Base-by-base conservation (phyloP, 306 rosid genomes). In the Heteromeles arbutifolia region DNA sequence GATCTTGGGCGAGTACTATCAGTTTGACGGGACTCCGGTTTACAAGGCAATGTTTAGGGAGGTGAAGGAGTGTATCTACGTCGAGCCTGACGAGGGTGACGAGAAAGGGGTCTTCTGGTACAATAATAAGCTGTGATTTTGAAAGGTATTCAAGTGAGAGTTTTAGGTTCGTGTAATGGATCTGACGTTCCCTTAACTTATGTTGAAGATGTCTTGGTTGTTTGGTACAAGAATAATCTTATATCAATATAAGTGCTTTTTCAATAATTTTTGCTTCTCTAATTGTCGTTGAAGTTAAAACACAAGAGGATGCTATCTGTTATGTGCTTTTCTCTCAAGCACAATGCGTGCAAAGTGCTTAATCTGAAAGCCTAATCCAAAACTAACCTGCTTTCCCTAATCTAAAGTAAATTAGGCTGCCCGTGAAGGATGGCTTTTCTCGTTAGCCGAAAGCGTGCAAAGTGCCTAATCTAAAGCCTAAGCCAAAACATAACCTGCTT, bases 61-160 rank as follows among this genome's bases (percentile, higher is more conserved):
- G 82, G 87, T 87, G 0, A 90, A 89, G 72, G 93, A 93, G 84
- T 93, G 97, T 70, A 21, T 89, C 15, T 93, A 86, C 72, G 95
- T 93, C 53, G 96, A 92, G 85, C 82, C 92, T 2, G 95, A 95
- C 74, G 90, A 89, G 37, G 73, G 70, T 61, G 81, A 61, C 15
- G 11, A 79, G 59, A 54, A 82, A 65, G 97, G 97, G 28, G 93
- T 90, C 74, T 89, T 84, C 76, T 93, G 98, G 98, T 95, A 95
- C 87, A 84, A 76, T 26, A 95, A 86, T 56, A 84, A 84, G 83
- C 69, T 86, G 62, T 87, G 79, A 87, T 58, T 48, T 76, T 69
- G 53, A 52, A 14, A 13, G 5, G 50, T 34, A 32, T 8, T 37
- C 15, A 6, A 2, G 2, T 53, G 67, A 48, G 19, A 15, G 62